A percentile compares a stretch with the other conserved stretches of the same genome.
Evolutionary conservation across 1,284 basidiomycete genomes (phyloP).

Genomic region (Entoloma clypeatum): DNA sequence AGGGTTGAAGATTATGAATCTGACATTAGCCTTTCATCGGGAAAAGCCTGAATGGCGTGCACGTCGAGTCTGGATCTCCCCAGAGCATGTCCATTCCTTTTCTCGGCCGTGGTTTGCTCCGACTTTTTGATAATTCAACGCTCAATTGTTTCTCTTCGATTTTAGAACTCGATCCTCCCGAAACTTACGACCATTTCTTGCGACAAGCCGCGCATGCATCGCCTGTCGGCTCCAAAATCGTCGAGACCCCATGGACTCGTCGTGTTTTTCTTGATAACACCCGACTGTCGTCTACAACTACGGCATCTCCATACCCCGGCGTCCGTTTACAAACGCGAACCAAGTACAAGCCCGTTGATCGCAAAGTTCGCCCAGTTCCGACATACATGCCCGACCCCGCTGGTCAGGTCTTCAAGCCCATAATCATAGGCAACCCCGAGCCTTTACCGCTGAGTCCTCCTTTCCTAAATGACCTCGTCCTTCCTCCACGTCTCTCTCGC

Average conservation of each 20-base stretch:
- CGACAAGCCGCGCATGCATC: slow-evolving; percentile 1
- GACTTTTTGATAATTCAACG: slow-evolving; percentile 12
- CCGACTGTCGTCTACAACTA: not conserved
- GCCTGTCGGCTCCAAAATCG: not conserved
- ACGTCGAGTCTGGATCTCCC: slow-evolving; percentile 7
- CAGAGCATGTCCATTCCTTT: slow-evolving; percentile 14
- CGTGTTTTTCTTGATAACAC: slow-evolving; percentile 8
- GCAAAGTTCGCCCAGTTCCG: slow-evolving; percentile 29
- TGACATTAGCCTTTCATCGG: slow-evolving; percentile 15
- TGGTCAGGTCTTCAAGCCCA: slow-evolving; percentile 23
- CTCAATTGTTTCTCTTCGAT: not conserved
- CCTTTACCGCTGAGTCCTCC: slow-evolving; percentile 20
- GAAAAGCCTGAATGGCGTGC: slow-evolving; percentile 11
- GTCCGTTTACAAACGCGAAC: slow-evolving; percentile 3
- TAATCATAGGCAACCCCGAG: slow-evolving; percentile 11
- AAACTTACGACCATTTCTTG: slow-evolving; percentile 18
- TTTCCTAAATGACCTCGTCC: slow-evolving; percentile 2
- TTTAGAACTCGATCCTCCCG: slow-evolving; percentile 8
- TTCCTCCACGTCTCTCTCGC: slow-evolving; percentile 12
- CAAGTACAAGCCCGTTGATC: slow-evolving; percentile 30
- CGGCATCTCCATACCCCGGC: no score
- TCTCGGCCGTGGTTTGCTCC: slow-evolving; percentile 14
- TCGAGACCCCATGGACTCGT: slow-evolving; percentile 17
- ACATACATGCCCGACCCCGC: slow-evolving; percentile 27
- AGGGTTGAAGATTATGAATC: not conserved